Evolutionary conservation across 2,329 filamentous ascomycete genomes (phyloP), one percentile per base, ranked within the genome.

Genomic region (Xylaria sp.): DNA sequence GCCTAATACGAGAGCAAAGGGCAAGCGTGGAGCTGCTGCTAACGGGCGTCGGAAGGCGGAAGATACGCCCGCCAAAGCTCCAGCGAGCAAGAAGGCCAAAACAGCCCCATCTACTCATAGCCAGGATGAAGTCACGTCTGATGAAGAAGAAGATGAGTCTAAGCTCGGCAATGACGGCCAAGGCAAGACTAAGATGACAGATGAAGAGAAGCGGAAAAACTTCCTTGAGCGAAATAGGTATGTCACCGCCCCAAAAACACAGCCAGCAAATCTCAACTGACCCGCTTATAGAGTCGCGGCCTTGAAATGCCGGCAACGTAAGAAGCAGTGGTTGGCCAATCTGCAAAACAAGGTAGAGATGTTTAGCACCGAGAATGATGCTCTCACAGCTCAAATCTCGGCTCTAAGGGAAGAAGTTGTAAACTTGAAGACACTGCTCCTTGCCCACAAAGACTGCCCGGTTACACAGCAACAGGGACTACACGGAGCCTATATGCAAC

Each of bases 261-360:
- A 0, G 17, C 17, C 29, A 20, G 9, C 44, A 10, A 2, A 20
- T 44, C 2, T 25, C 5, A 39, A 38, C 55, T 62, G 6, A 69
- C 61, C 1, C 15, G 33, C 42, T 2, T 33, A 45, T n/a, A 97
- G 96, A 77, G 94, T 99, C 71, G 96, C 96, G 69, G 96, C 96
- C 2, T 85, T 99, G 66, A 99, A 99, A 78, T 99, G 96, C 80
- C 91, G 96, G 68, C 96, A 99, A 79, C 89, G 96, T 22, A 99
- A 99, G 86, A 99, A 99, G 86, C 96, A 98, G 78, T 99, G 96
- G 96, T 87, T 98, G 65, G 92, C 92, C 36, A 98, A 97, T 73
- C 86, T 99, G 1, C 96, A 99, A 79, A 88, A 89, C 63, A 98
- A 98, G 80, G 95, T 98, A 17, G 96, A 99, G 79, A 86, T 97